Evolutionary conservation across 2,329 filamentous ascomycete genomes (phyloP).

Genomic region (Colletotrichum nymphaeae): DNA sequence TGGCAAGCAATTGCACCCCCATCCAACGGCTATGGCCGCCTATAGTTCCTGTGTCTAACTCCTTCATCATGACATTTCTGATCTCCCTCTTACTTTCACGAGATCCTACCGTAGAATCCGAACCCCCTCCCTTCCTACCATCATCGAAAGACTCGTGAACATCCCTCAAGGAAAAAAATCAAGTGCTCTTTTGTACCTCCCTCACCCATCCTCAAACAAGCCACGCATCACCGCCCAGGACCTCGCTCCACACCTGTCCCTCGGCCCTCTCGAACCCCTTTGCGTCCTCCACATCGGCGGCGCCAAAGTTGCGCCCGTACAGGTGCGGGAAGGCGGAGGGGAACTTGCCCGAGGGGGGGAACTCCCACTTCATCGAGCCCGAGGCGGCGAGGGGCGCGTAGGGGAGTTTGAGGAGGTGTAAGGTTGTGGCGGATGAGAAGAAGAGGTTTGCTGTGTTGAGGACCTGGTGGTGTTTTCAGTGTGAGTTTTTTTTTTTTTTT

Average conservation of each 20-base stretch:
- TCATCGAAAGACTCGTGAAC: too few species aligned
- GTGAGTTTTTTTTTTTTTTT: background rate
- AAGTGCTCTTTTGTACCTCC: too few species aligned
- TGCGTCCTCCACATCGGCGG: constrained; percentile 59
- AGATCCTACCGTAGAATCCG: too few species aligned
- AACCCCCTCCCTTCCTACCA: too few species aligned
- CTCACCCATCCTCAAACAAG: constrained; percentile 39
- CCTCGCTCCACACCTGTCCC: constrained; percentile 59
- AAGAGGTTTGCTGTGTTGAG: constrained; percentile 58
- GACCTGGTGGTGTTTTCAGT: constrained; percentile 45
- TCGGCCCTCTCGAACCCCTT: constrained; percentile 58
- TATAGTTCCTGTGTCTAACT: too few species aligned
- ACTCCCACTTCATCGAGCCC: constrained; percentile 66
- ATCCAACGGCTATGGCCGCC: background rate
- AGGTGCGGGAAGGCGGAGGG: constrained; percentile 63
- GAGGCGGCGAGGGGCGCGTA: constrained; percentile 55
- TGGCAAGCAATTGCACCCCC: constrained; percentile 33
- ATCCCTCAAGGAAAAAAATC: too few species aligned
- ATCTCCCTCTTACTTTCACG: background rate
- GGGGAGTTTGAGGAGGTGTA: constrained; percentile 67
- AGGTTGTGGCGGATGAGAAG: constrained; percentile 49
- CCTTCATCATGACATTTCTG: background rate
- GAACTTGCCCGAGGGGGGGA: constrained; percentile 55
- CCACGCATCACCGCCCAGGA: constrained; percentile 54
- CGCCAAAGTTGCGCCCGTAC: constrained; percentile 66